Evolutionary conservation across 2,329 filamentous ascomycete genomes (phyloP), one percentile per base, ranked within the genome.

Genomic region (Xylariaceae sp.): DNA sequence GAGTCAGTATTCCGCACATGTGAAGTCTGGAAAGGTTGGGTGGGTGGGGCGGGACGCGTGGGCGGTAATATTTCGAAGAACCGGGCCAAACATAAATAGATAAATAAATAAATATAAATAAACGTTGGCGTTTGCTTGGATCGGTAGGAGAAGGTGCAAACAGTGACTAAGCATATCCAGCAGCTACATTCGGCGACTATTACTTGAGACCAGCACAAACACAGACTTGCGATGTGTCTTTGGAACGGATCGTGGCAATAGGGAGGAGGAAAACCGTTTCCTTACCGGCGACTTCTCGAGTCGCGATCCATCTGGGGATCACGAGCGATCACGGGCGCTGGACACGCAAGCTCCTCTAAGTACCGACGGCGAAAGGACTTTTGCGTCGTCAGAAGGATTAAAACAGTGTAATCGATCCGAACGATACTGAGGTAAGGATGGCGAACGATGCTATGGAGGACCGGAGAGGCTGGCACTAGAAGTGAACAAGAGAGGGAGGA

Each of bases 231-330:
- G 44, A 34, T 15, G 53, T 51, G 17, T 45, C 35, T 45, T 48
- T n/a, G 15, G n/a, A 49, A 50, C 11, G 35, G 35, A n/a, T 15
- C 5, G 9, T 18, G 9, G 30, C 48, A 45, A 54, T 30, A 17
- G 30, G 53, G 35, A 52, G 3, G 2, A 49, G 10, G 37, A 9
- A 53, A 58, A 50, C 55, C n/a, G n/a, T 11, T 8, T 54, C 44
- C 61, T 56, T 67, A 71, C 70, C 70, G 66, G 56, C 70, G 66
- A 64, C 70, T 72, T 63, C 70, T 66, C 17, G 69, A 55, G 56
- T 72, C 70, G 58, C 70, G 70, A 64, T 72, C 70, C 69, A 71
- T 71, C 8, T 13, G 42, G 15, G n/a, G 47, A 48, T 44, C 10
- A 44, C 37, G 42, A 49, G 37, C 13, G 48, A 52, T 48, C 49